Evolutionary conservation across 2,329 filamentous ascomycete species (phyloP), one percentile per base, ranked within the genome.

Genomic region (Colletotrichum shisoi): DNA sequence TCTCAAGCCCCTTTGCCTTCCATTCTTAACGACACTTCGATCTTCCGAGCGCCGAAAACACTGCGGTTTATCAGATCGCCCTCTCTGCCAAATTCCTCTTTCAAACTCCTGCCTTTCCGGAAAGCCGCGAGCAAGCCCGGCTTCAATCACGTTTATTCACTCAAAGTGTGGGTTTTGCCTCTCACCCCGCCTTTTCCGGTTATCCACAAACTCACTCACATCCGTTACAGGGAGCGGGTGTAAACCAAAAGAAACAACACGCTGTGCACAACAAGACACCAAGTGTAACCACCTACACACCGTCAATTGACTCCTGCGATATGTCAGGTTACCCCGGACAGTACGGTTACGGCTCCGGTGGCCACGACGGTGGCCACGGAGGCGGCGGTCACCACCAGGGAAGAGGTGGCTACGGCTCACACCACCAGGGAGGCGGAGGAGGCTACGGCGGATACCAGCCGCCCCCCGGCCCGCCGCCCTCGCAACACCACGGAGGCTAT

Each of bases 241-340:
- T 37, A 27, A 59, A 27, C n/a, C 19, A 13, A 24, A 56, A 56
- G 66, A 21, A 54, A 39, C 51, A 37, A 44, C 40, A 51, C 34
- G 27, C 19, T 40, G 13, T 68, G 39, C 53, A 45, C 56, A 52
- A 46, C 57, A 42, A 34, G 21, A n/a, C 31, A 31, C 42, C 34
- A 12, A 34, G 31, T 34, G 24, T 27, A 34, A 44, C 19, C 45
- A 27, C 37, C 24, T 34, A 27, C 37, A 31, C 21, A 51, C 27
- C 44, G 17, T 12, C 34, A 24, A 34, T 9, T 54, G 31, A 37
- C 63, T 19, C 48, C 3, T 12, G 45, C 57, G 60, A 45, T n/a
- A 77, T 77, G 75, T 74, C 75, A 13, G 74, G 74, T 46, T 74
- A 73, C 72, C 79, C 79, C 39, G 79, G 79, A 60, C 79, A 80